Conservation (phyloP, 768 basidiomycete genomes). For the Russula ochroleuca region DNA sequence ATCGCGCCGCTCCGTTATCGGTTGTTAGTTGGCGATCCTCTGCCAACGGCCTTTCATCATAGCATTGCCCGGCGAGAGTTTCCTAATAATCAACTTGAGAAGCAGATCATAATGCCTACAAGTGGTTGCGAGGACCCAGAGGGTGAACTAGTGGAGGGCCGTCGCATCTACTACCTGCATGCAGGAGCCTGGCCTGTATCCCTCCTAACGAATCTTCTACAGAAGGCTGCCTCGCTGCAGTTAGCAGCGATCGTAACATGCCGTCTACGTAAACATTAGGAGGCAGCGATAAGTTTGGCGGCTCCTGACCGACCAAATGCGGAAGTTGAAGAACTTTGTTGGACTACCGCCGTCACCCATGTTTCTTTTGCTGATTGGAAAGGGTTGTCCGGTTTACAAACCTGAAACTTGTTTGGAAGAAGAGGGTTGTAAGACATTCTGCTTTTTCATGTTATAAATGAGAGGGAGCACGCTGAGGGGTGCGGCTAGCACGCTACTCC, state of each 20-base stretch:
- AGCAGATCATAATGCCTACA: neutral
- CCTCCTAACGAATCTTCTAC: constrained; percentile 21
- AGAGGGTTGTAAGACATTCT: constrained; percentile 16
- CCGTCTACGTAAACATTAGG: constrained; percentile 23
- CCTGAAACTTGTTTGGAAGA: constrained; percentile 16
- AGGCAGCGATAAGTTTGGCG: constrained; percentile 17
- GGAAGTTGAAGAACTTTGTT: constrained; percentile 14
- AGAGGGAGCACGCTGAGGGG: constrained; percentile 14
- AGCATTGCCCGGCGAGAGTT: constrained; percentile 4
- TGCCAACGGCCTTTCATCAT: constrained; percentile 13
- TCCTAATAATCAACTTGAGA: constrained; percentile 3
- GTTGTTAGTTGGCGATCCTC: neutral
- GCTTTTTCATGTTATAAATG: constrained; percentile 24
- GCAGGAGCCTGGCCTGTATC: constrained; percentile 16
- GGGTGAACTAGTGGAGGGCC: neutral
- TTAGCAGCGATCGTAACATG: constrained; percentile 23
- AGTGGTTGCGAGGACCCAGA: constrained; percentile 5
- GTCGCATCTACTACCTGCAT: constrained; percentile 11
- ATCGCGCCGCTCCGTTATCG: constrained; percentile 3
- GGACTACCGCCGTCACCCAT: constrained; percentile 13
- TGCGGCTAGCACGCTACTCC: constrained; percentile 19
- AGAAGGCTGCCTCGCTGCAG: constrained; percentile 25
- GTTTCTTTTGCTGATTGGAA: constrained; percentile 12
- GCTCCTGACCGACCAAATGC: constrained; percentile 12
- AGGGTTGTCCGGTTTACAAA: constrained; percentile 23